Base-by-base conservation (phyloP, 306 rosid genomes). In the Cucurbita maxima region DNA sequence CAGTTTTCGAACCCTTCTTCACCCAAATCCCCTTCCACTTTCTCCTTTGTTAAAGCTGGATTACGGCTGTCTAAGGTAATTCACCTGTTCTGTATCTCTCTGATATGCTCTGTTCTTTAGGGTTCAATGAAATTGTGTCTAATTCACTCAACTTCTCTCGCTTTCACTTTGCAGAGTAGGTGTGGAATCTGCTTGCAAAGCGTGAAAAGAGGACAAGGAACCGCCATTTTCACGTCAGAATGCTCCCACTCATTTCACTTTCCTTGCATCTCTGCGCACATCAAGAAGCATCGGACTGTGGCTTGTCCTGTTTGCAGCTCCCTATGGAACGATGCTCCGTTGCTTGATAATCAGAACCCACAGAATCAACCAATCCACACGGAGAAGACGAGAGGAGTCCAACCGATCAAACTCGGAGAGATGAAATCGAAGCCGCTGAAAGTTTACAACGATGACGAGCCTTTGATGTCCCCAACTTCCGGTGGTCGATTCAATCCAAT, bases 141-240 rank as follows among this genome's bases (percentile, higher is more conserved):
- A n/a, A 18, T 40, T 40, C 43, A 63, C 71, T 41, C 16, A 4
- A 61, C 51, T 10, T 43, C 13, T 3, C 1, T 30, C 6, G 19
- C 43, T 10, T 44, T 48, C 16, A 37, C 2, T 76, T 59, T 72
- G 81, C 92, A 95, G 99, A 91, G 77, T 85, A 83, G 96, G 76
- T 95, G 99, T 71, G 97, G 97, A 83, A 86, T 89, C 76, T 95
- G 99, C 80, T 75, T 81, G 67, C 92, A 85, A 58, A 84, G 84
- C 72, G 96, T 88, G 67, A 94, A 88, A 78, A 84, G 91, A 37
- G 97, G 98, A 1, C 95, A 90, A 71, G 97, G 98, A 71, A 95
- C 90, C 0, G 99, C 99, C 47, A 95, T 91, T 79, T 89, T 91
- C 86, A 95, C 99, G 4, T 92, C 99, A 15, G 97, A 95, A 75